These are phyloP conservation scores for Vigna mungo DNA, from an alignment of 306 rosid genomes.

Conservation along the genomic window DNA sequence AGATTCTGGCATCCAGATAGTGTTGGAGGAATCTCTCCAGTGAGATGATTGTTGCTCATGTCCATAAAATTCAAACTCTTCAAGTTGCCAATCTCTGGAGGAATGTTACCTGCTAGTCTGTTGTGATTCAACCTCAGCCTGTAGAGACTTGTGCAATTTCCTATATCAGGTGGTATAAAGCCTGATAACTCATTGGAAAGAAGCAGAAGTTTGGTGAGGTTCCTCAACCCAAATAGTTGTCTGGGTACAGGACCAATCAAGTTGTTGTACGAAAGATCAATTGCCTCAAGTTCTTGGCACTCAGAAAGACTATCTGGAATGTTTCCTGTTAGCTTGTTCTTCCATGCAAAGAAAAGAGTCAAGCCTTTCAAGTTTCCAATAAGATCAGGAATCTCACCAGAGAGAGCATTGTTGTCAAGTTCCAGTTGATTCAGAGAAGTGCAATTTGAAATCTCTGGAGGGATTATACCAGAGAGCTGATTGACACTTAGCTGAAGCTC, in stretches of 20 bases:
- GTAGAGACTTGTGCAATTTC: constrained; percentile 75
- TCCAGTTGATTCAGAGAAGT: constrained; percentile 69
- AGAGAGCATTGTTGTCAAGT: constrained; percentile 78
- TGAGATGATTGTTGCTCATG: constrained; percentile 69
- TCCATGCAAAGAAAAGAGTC: constrained; percentile 81
- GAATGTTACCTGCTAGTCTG: constrained; percentile 76
- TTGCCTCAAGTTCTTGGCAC: constrained; percentile 70
- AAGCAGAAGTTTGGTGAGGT: constrained; percentile 78
- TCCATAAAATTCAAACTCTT: constrained; percentile 73
- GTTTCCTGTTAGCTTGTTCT: constrained; percentile 78
- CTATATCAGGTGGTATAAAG: constrained; percentile 83
- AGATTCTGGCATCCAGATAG: constrained; percentile 71
- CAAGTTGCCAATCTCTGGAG: constrained; percentile 80
- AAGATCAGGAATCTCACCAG: constrained; percentile 75
- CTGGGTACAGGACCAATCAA: constrained; percentile 77
- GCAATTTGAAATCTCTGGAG: constrained; percentile 80
- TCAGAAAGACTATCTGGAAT: constrained; percentile 78
- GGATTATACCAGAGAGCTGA: constrained; percentile 74
- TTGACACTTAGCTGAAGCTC: constrained; percentile 89
- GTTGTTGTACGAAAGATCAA: constrained; percentile 85
- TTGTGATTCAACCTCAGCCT: constrained; percentile 75
- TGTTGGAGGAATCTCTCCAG: constrained; percentile 74
- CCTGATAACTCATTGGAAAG: constrained; percentile 86
- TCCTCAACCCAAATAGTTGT: constrained; percentile 61
- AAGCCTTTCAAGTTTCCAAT: constrained; percentile 81